Percentiles rank a stretch among this genome's conserved stretches.
These are phyloP conservation scores for Albugo laibachii DNA, from an alignment of 352 stramenopile genomes.

Conservation along the genomic window DNA sequence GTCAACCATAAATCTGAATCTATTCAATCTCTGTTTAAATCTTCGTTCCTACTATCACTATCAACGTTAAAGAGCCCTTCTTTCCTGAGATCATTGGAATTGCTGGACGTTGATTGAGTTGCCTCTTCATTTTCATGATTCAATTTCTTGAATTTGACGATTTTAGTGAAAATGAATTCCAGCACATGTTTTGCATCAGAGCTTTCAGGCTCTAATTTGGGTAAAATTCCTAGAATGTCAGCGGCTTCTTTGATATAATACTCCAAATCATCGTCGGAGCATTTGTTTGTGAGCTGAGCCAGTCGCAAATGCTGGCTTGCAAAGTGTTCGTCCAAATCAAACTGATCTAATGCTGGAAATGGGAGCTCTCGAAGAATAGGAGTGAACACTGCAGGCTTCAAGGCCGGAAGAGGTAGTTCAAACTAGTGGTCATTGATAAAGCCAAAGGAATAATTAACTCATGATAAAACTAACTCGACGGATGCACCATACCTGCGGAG, in stretches of 20 bases:
- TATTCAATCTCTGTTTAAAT: too few relatives aligned
- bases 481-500: slow-evolving; percentile 39
- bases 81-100: too few relatives aligned
- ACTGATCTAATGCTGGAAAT: slow-evolving; percentile 86
- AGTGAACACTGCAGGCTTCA: slow-evolving; percentile 88
- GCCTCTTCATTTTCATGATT: slow-evolving; percentile 31
- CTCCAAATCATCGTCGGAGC: slow-evolving; percentile 84
- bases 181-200: slow-evolving; percentile 80
- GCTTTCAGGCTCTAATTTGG: slow-evolving; percentile 48
- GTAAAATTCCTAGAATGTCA: slow-evolving; percentile 80
- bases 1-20: too few relatives aligned
- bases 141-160: slow-evolving; percentile 89
- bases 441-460: neutral
- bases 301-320: slow-evolving; percentile 81
- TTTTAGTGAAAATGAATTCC: slow-evolving; percentile 82
- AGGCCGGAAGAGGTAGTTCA: slow-evolving; percentile 82
- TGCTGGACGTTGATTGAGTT: too few relatives aligned
- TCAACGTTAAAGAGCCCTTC: too few relatives aligned
- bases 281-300: slow-evolving; percentile 91
- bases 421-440: slow-evolving; percentile 27
- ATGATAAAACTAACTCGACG: too few relatives aligned
- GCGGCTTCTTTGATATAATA: slow-evolving; percentile 88
- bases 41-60: too few relatives aligned
- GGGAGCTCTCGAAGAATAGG: slow-evolving; percentile 79
- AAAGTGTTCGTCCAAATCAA: slow-evolving; percentile 95